Base-by-base conservation (phyloP, 2,329 filamentous ascomycete genomes). In the Arthrobotrys entomopaga region DNA sequence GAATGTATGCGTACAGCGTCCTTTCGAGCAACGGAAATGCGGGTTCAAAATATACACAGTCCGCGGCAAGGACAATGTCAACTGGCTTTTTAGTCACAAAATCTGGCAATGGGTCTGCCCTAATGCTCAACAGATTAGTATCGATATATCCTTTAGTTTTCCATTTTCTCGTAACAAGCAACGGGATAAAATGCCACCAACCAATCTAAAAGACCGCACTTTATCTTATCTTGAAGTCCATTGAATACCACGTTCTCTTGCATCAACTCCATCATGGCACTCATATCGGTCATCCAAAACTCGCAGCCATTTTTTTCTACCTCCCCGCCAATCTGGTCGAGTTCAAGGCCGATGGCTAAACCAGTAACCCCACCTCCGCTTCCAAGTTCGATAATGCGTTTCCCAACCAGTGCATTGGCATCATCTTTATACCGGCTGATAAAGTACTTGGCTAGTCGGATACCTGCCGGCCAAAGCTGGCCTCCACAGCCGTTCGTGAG, bases 1-100 rank as follows among this genome's bases (percentile, higher is more conserved):
- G n/a, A 20, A 20, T 3, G 38, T 20, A 38, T 15, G n/a, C 88
- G 71, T 87, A 84, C 77, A 98, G 83, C 4, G 94, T 98, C 76
- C 88, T 83, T 79, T 95, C 86, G 53, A 99, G 86, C 38, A 97
- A 84, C 29, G 94, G 93, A 80, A 98, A 98, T 0, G 95, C 92
- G 1, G 94, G 93, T 82, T 98, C 95, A 81, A 96, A 96, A 84
- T 98, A 99, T 56, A 97, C 93, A 82, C 94, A 98, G 81, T 98
- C 95, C 46, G 93, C 94, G 2, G 95, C 95, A n/a, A 98, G 86
- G 65, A 99, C 89, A 65, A 97, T 85, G 79, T 93, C 88, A 16
- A 93, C 92, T 76, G 87, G 86, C 77, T 85, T 84, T 64, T 84
- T 82, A 60, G 84, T 77, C 49, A 90, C 83, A 49, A 83, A 81